Conservation (phyloP, 345 rosid species). For the Aegle marmelos region DNA sequence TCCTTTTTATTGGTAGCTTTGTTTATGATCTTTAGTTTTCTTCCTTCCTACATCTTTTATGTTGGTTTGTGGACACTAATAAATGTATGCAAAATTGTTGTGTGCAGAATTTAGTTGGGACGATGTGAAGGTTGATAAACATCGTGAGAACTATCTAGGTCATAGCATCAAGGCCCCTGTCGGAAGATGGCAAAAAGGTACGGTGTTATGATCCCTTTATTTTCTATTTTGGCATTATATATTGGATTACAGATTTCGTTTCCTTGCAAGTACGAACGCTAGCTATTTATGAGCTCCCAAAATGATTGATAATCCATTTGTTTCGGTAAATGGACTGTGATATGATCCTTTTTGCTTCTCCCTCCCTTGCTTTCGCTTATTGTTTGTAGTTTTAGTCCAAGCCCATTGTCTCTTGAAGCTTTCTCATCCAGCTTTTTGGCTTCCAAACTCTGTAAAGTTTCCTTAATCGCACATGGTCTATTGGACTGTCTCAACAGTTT, state of each 20-base stretch:
- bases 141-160: slow-evolving; percentile 90
- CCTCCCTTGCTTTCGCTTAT: neutral
- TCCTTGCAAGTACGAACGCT: neutral
- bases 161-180: slow-evolving; percentile 95
- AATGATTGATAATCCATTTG: neutral
- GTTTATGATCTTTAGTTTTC: neutral
- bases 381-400: neutral
- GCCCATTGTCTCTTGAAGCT: neutral
- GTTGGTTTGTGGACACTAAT: neutral
- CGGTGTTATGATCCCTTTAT: neutral
- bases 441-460: neutral
- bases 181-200: slow-evolving; percentile 99
- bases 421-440: neutral
- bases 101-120: slow-evolving; percentile 89
- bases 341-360: neutral
- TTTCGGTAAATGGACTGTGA: neutral
- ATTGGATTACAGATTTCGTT: neutral
- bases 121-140: slow-evolving; percentile 87
- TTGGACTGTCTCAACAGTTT: neutral
- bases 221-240: slow-evolving; percentile 2
- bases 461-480: neutral
- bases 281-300: neutral
- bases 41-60: neutral
- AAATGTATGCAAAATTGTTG: slow-evolving; percentile 1
- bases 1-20: neutral